Evolutionary conservation across 2,329 filamentous ascomycete species (phyloP), one percentile per base, ranked within the genome.

Genomic region (Aspergillus uvarum): DNA sequence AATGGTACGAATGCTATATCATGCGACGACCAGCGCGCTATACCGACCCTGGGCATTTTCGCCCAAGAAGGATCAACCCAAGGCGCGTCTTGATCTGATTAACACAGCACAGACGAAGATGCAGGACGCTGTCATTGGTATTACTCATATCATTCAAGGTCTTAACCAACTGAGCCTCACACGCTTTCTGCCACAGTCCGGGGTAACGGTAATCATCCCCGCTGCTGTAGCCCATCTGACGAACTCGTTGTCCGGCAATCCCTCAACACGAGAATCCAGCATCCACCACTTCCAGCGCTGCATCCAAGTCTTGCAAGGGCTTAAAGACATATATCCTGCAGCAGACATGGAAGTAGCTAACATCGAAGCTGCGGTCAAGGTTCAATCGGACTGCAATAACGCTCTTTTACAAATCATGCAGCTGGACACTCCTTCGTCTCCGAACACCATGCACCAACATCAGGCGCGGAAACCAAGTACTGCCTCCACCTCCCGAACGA

Each of bases 1-100:
- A n/a, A 83, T 96, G 54, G 80, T 96, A 29, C 90, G 95, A 74
- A 94, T 96, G 89, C 87, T 95, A 0, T 96, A 93, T 74, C 91
- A 91, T 75, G 94, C 92, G 1, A 95, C 92, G 1, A 82, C 94
- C n/a, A 95, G 91, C 50, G 92, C 92, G 1, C 82, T 96, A 11
- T 91, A 96, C 74, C 86, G 92, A 24, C 92, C 92, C 2, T 91
- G 94, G 67, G 92, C 96, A 61, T 81, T 94, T 47, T 89, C 89
- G 0, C 84, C 85, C 16, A 64, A 65, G 7, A 72, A 70, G 49
- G 67, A 73, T 82, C 86, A 60, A 64, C 73, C 54, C 65, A 78
- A 64, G 68, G 66, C 62, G 52, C 75, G 24, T 80, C 82, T 51
- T 79, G 85, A 57, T 83, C 89, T 68, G 80, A 89, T 38, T 85